Evolutionary conservation across 768 basidiomycete genomes (phyloP).

Genomic region (Harrya chromipes): DNA sequence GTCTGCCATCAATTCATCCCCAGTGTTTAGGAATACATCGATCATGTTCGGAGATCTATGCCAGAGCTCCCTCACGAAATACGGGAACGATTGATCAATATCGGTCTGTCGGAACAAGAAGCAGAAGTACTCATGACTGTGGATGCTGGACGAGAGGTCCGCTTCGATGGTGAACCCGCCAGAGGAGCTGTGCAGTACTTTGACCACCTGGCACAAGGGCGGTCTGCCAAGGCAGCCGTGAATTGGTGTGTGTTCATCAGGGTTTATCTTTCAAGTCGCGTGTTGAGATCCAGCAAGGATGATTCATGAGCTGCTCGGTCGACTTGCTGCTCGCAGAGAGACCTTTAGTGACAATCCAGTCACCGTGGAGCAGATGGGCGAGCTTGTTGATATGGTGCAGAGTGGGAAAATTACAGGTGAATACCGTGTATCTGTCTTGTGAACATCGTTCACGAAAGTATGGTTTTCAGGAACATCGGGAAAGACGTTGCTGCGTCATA

Average conservation of each 20-base stretch:
- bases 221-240: slow-evolving; percentile 67
- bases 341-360: slow-evolving; percentile 60
- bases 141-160: slow-evolving; percentile 61
- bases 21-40: slow-evolving; percentile 56
- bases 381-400: slow-evolving; percentile 75
- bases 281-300: slow-evolving; percentile 53
- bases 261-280: not conserved
- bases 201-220: slow-evolving; percentile 53
- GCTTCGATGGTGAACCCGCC: slow-evolving; percentile 53
- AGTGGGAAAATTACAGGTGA: slow-evolving; percentile 65
- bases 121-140: slow-evolving; percentile 73
- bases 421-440: not conserved
- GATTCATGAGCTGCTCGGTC: slow-evolving; percentile 82
- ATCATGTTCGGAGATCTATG: slow-evolving; percentile 47
- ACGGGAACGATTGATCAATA: slow-evolving; percentile 51
- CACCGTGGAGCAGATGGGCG: slow-evolving; percentile 61
- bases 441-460: not conserved
- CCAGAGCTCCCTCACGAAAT: slow-evolving; percentile 77
- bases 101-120: slow-evolving; percentile 60
- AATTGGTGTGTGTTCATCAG: slow-evolving; percentile 63
- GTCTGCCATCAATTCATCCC: not conserved
- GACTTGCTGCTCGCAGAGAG: slow-evolving; percentile 57
- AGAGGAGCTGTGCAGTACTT: slow-evolving; percentile 74
- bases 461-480: slow-evolving; percentile 66
- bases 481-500: slow-evolving; percentile 69